Conservation (phyloP, 139 green algal genomes). For the Auxenochlorella pyrenoidosa region DNA sequence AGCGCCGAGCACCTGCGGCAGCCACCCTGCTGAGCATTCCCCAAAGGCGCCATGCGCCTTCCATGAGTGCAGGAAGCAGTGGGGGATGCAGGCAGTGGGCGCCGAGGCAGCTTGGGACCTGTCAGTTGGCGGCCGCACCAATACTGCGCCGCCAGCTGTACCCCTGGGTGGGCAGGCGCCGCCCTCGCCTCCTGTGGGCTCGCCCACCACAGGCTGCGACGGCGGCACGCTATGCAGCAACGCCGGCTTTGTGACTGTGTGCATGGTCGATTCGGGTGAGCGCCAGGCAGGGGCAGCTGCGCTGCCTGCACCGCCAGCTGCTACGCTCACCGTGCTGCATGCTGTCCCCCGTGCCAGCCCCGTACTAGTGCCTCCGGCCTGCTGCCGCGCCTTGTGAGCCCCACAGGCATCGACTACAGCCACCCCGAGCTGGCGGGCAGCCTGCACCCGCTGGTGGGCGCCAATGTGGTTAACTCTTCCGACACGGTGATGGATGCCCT, state of each 20-base stretch:
- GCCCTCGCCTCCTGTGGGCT: not conserved
- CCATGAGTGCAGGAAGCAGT: conserved; percentile 6
- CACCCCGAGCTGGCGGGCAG: conserved; percentile 25
- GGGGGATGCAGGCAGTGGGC: not conserved
- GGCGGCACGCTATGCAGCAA: not conserved
- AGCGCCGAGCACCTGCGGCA: not conserved
- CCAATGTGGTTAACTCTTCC: not conserved
- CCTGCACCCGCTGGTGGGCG: not conserved
- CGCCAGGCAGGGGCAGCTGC: not conserved
- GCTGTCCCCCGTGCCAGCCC: no score
- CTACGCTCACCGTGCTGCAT: not conserved
- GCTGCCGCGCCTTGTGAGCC: not conserved
- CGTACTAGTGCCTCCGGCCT: not conserved
- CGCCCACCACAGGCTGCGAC: not conserved
- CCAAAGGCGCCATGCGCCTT: not conserved
- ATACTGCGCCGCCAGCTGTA: not conserved
- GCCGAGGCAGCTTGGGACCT: conserved; percentile 7
- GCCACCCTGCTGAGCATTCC: not conserved
- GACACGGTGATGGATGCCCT: not conserved
- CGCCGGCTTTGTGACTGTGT: not conserved
- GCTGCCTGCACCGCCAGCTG: not conserved
- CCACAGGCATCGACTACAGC: conserved; percentile 16
- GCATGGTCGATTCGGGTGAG: conserved; percentile 6
- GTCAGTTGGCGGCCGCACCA: not conserved
- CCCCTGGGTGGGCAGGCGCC: not conserved